Evolutionary conservation across 176 grass and related monocot species (phyloP).

Genomic region (Juncus inflexus): DNA sequence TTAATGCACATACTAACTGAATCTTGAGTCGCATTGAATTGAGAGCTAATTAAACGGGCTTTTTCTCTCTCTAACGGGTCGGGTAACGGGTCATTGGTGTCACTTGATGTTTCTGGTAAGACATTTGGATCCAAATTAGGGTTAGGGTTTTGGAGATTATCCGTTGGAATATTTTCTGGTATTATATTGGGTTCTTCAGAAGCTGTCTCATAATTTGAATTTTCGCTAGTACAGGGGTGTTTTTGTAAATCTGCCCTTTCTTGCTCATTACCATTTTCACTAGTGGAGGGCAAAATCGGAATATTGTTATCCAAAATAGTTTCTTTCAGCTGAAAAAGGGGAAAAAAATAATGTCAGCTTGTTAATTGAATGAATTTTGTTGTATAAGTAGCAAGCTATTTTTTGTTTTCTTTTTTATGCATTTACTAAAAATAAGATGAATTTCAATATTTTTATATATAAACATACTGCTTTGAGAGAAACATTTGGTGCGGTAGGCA

Average conservation of each 20-base stretch:
- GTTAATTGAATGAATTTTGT: neutral
- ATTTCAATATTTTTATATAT: neutral
- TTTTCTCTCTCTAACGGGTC: neutral
- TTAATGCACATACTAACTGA: conserved; percentile 6
- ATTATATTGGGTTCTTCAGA: no score
- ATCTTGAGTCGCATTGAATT: conserved; percentile 5
- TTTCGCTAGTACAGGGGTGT: no score
- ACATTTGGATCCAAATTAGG: no score
- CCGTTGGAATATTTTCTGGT: no score
- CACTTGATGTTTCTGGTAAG: neutral
- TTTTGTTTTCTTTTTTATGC: neutral
- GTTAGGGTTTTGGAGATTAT: no score
- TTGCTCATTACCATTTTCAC: conserved; percentile 9
- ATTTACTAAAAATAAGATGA: conserved; percentile 9
- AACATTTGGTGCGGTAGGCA: conserved; percentile 6
- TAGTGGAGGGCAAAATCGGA: conserved; percentile 7
- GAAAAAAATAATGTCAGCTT: neutral
- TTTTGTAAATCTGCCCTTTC: no score
- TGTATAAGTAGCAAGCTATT: neutral
- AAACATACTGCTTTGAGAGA: conserved; percentile 16
- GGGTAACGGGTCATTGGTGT: neutral
- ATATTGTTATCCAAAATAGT: neutral
- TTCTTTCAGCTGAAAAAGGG: conserved; percentile 20
- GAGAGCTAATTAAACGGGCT: neutral
- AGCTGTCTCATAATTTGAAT: no score